These are phyloP conservation scores for Candida neerlandica DNA, from an alignment of 1,139 yeast species.

Conservation along the genomic window DNA sequence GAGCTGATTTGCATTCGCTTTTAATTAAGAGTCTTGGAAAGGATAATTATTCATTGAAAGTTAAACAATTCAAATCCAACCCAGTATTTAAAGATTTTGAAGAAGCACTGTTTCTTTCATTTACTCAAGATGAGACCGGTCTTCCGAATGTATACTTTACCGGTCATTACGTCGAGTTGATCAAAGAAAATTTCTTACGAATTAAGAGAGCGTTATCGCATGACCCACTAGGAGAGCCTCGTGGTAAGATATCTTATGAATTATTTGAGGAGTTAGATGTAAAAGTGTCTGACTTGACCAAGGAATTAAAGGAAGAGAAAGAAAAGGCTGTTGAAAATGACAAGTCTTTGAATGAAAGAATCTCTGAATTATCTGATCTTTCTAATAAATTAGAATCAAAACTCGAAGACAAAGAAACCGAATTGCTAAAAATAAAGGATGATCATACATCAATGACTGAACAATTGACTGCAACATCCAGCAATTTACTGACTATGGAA, in stretches of 20 bases:
- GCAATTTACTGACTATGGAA: conserved; percentile 35
- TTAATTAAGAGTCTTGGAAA: conserved; percentile 73
- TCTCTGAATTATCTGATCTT: conserved; percentile 23
- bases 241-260: conserved; percentile 65
- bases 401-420: conserved; percentile 10
- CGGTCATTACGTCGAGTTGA: conserved; percentile 58
- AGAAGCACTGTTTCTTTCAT: conserved; percentile 24
- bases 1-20: conserved; percentile 63
- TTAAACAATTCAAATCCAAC: conserved; percentile 70
- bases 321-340: conserved; percentile 27
- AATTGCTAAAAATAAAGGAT: conserved; percentile 27
- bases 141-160: conserved; percentile 82
- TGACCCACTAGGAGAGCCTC: conserved; percentile 75
- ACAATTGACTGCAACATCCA: conserved; percentile 35
- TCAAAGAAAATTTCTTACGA: conserved; percentile 72
- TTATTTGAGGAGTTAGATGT: conserved; percentile 64
- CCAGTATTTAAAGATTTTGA: conserved; percentile 57
- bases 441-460: conserved; percentile 30
- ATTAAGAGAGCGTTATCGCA: conserved; percentile 72
- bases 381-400: conserved; percentile 17
- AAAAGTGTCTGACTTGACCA: conserved; percentile 31
- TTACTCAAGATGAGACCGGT: conserved; percentile 72
- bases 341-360: conserved; percentile 30
- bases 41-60: conserved; percentile 74
- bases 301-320: conserved; percentile 29